A percentile compares a stretch with the other conserved stretches of the same genome.
These are phyloP conservation scores for Hyaloscypha finlandica DNA, from an alignment of 495 filamentous ascomycete species.

Conservation along the genomic window DNA sequence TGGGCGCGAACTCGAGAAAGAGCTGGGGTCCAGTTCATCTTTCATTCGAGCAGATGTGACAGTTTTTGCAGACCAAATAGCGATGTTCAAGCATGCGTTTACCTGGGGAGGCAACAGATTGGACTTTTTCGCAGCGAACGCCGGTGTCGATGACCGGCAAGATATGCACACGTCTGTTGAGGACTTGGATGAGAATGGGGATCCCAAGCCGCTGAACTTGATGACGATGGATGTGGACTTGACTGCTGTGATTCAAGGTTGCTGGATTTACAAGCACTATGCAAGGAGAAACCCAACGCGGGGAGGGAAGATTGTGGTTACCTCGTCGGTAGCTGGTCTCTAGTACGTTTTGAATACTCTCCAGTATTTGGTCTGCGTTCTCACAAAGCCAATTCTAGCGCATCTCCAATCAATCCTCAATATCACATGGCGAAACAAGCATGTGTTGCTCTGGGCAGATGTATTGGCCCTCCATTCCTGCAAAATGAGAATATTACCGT, in stretches of 20 bases:
- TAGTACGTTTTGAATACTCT: slow-evolving; percentile 20
- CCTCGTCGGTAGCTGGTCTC: slow-evolving; percentile 34
- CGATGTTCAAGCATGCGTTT: slow-evolving; percentile 11
- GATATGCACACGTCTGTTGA: background rate
- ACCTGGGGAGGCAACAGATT: slow-evolving; percentile 6
- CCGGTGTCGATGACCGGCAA: slow-evolving; percentile 11
- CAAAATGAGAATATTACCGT: slow-evolving; percentile 38
- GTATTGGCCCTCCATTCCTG: slow-evolving; percentile 22
- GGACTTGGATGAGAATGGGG: background rate
- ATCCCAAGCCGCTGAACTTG: slow-evolving; percentile 40
- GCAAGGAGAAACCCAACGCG: slow-evolving; percentile 29
- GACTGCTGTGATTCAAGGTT: slow-evolving; percentile 39
- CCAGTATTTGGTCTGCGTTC: background rate
- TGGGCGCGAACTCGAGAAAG: slow-evolving; percentile 19
- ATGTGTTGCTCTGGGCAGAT: slow-evolving; percentile 33
- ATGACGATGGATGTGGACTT: slow-evolving; percentile 47
- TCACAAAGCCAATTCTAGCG: slow-evolving; percentile 3
- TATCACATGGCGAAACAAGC: slow-evolving; percentile 1
- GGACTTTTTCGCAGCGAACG: slow-evolving; percentile 18
- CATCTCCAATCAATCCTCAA: slow-evolving; percentile 19
- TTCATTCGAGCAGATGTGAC: slow-evolving; percentile 8
- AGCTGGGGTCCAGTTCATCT: slow-evolving; percentile 13
- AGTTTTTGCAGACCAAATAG: background rate
- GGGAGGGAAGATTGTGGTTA: slow-evolving; percentile 34
- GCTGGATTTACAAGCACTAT: slow-evolving; percentile 48